These are phyloP conservation scores for Pythium monospermum DNA, from an alignment of 352 stramenopile genomes.

Conservation along the genomic window DNA sequence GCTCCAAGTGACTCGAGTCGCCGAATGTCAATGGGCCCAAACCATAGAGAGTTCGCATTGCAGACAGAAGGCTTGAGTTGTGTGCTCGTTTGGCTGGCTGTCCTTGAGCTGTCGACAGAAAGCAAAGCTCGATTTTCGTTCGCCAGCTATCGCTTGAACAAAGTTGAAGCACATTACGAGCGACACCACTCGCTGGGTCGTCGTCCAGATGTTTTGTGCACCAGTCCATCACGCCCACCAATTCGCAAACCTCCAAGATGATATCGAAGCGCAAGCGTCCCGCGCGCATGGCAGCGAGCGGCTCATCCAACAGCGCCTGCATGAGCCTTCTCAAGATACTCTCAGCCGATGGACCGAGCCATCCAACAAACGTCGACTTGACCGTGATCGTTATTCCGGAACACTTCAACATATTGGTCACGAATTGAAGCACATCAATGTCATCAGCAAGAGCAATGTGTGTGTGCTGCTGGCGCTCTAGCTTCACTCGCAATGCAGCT, in stretches of 20 bases:
- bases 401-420: no score
- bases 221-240: conserved; percentile 3
- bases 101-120: not conserved
- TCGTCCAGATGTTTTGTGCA: not conserved
- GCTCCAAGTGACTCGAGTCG: not conserved
- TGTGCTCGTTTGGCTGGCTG: not conserved
- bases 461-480: no score
- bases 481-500: no score
- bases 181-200: not conserved
- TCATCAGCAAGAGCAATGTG: no score
- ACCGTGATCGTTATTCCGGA: no score
- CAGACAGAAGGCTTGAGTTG: not conserved
- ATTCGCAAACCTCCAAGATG: not conserved
- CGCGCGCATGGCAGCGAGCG: no score
- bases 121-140: not conserved
- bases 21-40: not conserved
- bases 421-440: no score
- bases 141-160: not conserved
- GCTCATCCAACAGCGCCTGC: no score
- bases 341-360: no score
- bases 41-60: conserved; percentile 1
- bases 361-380: no score
- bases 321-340: no score
- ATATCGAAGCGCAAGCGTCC: no score
- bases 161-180: not conserved